Evolutionary conservation across 108 stramenopile species (phyloP), one percentile per base, ranked within the genome.

Genomic region (Cylindrotheca closterium): DNA sequence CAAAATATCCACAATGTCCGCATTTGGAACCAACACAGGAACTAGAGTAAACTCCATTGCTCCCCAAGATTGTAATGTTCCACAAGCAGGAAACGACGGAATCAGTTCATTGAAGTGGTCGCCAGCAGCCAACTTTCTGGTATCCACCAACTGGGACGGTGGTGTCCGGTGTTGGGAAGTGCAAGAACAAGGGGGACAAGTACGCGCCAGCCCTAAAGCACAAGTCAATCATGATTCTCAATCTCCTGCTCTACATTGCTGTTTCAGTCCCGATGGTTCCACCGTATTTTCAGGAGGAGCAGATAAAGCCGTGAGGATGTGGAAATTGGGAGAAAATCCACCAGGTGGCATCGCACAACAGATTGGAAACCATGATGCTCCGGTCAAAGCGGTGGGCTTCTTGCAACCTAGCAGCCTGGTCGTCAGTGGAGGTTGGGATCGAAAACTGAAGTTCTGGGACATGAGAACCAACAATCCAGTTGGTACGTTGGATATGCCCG

Each of bases 261-360:
- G 78, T 55, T 83, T 91, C 62, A 79, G 83, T 22, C 47, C 82
- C 28, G 94, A 95, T 70, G 91, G 91, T 0, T 63, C 58, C 4
- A 87, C 78, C n/a, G 83, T 95, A 64, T 93, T 93, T 65, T 79
- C 86, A 26, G 82, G 73, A 8, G 89, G 91, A 7, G 71, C 74
- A 27, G 94, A 95, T 63, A 93, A 91, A 55, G 82, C 89, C 8
- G 91, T 91, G 0, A 86, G 91, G 3, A 95, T 95, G 94, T 95
- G 91, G 89, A 66, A 79, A 56, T 73, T 90, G 28, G 92, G 88
- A 25, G 82, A 87, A 69, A 68, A 46, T 7, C 82, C 86, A 22
- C 79, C 86, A 25, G 77, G 78, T 63, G 74, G 76, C 64, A 32
- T 79, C 21, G 58, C 80, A 1, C 85, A 87, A 69, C 88, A 92